Conservation (phyloP, 2,329 filamentous ascomycete genomes). For the Aschersonia sp. region DNA sequence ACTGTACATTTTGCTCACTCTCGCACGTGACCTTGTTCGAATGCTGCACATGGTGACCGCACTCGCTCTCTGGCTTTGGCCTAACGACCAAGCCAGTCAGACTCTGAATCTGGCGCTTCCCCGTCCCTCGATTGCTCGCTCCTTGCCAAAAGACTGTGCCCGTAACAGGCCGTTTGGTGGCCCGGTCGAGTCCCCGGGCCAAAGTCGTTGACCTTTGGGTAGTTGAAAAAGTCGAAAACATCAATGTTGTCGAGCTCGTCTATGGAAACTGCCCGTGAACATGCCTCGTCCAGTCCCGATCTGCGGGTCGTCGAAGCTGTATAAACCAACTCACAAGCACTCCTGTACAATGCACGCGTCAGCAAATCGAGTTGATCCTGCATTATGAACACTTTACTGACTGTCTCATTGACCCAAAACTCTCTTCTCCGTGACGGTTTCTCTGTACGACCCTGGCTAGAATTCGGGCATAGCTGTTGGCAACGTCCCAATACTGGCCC, state of each 20-base stretch:
- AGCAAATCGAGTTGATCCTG: too few relatives aligned
- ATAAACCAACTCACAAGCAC: constrained; percentile 22
- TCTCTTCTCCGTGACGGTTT: constrained; percentile 19
- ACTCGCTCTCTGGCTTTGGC: too few relatives aligned
- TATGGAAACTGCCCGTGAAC: constrained; percentile 21
- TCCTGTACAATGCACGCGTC: constrained; percentile 10
- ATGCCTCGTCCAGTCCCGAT: constrained; percentile 22
- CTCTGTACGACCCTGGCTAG: constrained; percentile 22
- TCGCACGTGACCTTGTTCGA: too few relatives aligned
- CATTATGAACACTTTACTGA: constrained; percentile 7
- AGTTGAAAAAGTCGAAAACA: constrained; percentile 31
- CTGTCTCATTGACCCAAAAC: constrained; percentile 25
- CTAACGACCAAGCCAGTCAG: constrained; percentile 8
- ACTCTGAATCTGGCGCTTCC: constrained; percentile 5
- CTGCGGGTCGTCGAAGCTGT: constrained; percentile 20
- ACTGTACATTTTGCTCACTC: too few relatives aligned
- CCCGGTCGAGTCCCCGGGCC: neutral
- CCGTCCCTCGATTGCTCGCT: constrained; percentile 1
- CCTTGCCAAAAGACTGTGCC: neutral
- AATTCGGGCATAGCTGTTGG: constrained; percentile 25
- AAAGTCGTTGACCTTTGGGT: constrained; percentile 17
- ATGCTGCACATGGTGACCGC: too few relatives aligned
- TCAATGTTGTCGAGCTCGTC: constrained; percentile 28
- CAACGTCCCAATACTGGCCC: constrained; percentile 28
- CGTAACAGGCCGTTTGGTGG: neutral